These are phyloP conservation scores for Yarrowia deformans DNA, from an alignment of 805 yeast genomes.

Conservation along the genomic window DNA sequence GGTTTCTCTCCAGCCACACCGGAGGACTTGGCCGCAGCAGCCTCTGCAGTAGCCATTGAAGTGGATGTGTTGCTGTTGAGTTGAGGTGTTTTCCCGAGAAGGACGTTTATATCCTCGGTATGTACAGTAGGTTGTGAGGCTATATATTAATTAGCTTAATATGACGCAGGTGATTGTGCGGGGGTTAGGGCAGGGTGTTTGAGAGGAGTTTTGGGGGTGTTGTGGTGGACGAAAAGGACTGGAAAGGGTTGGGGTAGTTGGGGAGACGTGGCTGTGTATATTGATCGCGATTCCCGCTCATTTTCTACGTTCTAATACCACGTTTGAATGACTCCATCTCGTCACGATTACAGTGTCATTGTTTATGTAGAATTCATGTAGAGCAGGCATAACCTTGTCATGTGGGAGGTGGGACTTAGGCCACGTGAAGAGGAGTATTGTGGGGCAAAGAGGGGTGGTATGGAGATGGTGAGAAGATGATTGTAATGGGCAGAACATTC, in stretches of 20 bases:
- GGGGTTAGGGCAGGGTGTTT: conserved; percentile 8
- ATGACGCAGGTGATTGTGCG: conserved; percentile 32
- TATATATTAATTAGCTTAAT: conserved; percentile 15
- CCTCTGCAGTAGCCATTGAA: conserved; percentile 30
- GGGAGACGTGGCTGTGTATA: not conserved
- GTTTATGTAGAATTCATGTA: not conserved
- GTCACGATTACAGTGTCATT: conserved; percentile 2
- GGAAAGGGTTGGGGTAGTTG: not conserved
- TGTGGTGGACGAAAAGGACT: not conserved
- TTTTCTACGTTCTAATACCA: not conserved
- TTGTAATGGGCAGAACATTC: not conserved
- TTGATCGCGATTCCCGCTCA: not conserved
- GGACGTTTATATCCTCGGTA: too few species aligned
- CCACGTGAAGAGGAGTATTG: not conserved
- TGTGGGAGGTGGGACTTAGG: not conserved
- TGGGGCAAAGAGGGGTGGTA: not conserved
- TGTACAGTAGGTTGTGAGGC: not conserved
- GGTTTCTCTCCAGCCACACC: conserved; percentile 4
- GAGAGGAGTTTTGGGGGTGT: not conserved
- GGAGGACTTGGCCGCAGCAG: not conserved
- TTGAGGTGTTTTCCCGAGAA: not conserved
- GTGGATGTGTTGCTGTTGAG: not conserved
- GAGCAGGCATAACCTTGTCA: conserved; percentile 12
- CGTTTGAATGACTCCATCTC: not conserved
- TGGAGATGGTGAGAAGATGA: not conserved